Conservation (phyloP, 352 stramenopile genomes). For the Pythium scleroteichum region DNA sequence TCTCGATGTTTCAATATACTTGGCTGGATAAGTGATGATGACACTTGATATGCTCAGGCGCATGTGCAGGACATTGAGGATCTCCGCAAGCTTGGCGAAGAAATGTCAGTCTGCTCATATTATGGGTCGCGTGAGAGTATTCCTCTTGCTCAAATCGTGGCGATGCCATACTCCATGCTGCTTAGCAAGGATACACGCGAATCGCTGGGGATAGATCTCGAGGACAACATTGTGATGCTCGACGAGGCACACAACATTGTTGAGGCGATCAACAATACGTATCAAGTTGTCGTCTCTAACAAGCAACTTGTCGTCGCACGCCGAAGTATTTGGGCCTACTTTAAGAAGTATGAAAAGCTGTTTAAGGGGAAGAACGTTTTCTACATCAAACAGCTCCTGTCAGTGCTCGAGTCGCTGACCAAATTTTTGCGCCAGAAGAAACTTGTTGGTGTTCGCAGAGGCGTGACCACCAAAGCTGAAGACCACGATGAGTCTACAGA, state of each 20-base stretch:
- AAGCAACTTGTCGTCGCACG: slow-evolving; percentile 75
- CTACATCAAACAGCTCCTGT: slow-evolving; percentile 90
- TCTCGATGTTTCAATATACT: not conserved
- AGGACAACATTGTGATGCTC: slow-evolving; percentile 94
- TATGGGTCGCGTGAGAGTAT: slow-evolving; percentile 94
- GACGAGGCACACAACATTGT: slow-evolving; percentile 99
- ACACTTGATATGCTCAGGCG: slow-evolving; percentile 36
- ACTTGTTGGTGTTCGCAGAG: not conserved
- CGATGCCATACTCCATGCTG: slow-evolving; percentile 93
- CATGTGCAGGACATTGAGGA: slow-evolving; percentile 97
- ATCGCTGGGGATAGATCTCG: slow-evolving; percentile 85
- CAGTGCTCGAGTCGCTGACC: slow-evolving; percentile 68
- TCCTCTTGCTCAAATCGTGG: slow-evolving; percentile 86
- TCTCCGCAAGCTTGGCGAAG: slow-evolving; percentile 85
- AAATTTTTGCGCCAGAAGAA: slow-evolving; percentile 68
- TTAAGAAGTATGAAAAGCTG: slow-evolving; percentile 86
- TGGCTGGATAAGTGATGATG: not conserved
- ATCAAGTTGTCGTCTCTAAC: slow-evolving; percentile 77
- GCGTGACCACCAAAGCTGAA: slow-evolving; percentile 5
- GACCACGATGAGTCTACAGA: slow-evolving; percentile 24
- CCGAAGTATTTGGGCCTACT: slow-evolving; percentile 83
- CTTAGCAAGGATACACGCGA: slow-evolving; percentile 90
- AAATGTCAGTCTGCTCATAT: slow-evolving; percentile 96
- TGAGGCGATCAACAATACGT: slow-evolving; percentile 93
- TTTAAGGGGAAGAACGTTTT: slow-evolving; percentile 87